Evolutionary conservation across 2,329 filamentous ascomycete species (phyloP).

Genomic region (Botrytis hyacinthi): DNA sequence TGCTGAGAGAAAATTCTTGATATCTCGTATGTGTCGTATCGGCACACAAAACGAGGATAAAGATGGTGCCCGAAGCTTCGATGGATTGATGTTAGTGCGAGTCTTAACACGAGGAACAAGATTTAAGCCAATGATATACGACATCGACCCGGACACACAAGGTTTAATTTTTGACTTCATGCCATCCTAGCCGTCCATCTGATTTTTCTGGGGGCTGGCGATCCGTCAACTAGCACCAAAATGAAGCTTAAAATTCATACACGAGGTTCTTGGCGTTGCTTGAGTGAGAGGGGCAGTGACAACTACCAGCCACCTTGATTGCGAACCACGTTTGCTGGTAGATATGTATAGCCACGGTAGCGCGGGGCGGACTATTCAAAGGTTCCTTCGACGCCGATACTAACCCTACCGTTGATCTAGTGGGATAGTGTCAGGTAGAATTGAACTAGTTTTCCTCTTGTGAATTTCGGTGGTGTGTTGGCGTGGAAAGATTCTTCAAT

Average conservation of each 20-base stretch:
- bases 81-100: not conserved
- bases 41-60: not conserved
- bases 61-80: not conserved
- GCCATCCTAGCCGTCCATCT: not conserved
- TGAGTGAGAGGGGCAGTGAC: not conserved
- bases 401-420: not conserved
- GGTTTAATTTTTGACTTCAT: not conserved
- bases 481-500: not conserved
- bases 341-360: not conserved
- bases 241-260: not conserved
- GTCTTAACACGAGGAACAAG: not conserved
- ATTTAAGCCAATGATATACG: not conserved
- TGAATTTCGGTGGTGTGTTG: not conserved
- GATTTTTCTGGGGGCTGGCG: not conserved
- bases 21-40: not conserved
- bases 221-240: not conserved
- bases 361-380: too few relatives aligned
- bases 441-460: too few relatives aligned
- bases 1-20: not conserved
- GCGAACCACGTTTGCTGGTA: not conserved
- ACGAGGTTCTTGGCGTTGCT: not conserved
- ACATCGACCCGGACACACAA: not conserved
- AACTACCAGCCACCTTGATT: not conserved
- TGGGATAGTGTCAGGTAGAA: not conserved
- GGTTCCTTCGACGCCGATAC: not conserved